Evolutionary conservation across 345 rosid species (phyloP).

Genomic region (Mercurialis annua): DNA sequence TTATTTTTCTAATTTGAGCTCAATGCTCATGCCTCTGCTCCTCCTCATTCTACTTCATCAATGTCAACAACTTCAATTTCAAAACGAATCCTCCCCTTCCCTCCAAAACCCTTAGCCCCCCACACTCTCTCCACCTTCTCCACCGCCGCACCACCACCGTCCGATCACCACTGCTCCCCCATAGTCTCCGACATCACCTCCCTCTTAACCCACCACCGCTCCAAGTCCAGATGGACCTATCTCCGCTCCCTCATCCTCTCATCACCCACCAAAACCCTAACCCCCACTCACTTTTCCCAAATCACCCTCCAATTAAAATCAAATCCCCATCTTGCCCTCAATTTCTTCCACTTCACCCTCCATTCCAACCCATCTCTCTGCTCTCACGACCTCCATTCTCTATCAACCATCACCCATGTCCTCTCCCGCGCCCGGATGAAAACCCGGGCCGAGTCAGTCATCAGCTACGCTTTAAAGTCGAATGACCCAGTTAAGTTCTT

Average conservation of each 20-base stretch:
- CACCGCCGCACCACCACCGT: constrained; percentile 24
- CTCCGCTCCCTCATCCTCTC: constrained; percentile 53
- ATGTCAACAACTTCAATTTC: constrained; percentile 18
- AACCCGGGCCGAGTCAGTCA: constrained; percentile 40
- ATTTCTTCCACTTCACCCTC: constrained; percentile 68
- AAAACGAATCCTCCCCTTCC: neutral
- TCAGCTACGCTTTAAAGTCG: constrained; percentile 46
- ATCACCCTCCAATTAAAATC: constrained; percentile 47
- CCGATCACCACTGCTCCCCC: constrained; percentile 23
- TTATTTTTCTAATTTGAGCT: too few species aligned
- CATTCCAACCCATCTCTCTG: constrained; percentile 55
- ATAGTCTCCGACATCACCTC: constrained; percentile 48
- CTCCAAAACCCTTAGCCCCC: neutral
- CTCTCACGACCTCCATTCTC: constrained; percentile 48
- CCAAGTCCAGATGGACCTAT: constrained; percentile 75
- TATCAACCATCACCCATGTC: constrained; percentile 59
- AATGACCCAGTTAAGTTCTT: constrained; percentile 35
- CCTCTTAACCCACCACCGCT: constrained; percentile 71
- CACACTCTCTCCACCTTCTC: neutral
- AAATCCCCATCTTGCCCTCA: constrained; percentile 64
- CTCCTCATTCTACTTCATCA: too few species aligned
- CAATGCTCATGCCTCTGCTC: neutral
- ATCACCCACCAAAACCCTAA: constrained; percentile 34
- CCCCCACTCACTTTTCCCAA: constrained; percentile 62
- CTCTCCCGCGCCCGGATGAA: constrained; percentile 74